Percentiles rank a stretch among this genome's conserved stretches.
phyloP scores from a whole-genome alignment of 2,329 filamentous ascomycete genomes.

The Penicillium expansum region DNA sequence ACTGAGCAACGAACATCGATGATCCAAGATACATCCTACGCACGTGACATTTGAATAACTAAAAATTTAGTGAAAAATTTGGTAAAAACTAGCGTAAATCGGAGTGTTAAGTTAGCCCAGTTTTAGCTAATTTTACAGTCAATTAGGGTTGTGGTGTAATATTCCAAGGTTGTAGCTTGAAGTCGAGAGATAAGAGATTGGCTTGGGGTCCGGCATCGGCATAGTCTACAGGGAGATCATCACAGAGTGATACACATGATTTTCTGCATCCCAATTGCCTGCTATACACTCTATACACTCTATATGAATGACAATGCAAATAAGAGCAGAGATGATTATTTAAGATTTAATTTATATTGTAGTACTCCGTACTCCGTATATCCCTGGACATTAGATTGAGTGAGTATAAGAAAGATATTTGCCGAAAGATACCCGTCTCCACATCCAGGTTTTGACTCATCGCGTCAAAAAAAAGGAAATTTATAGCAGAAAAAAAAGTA shows the following conservation, averaged over 20 bases:
- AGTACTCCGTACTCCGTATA: too few species aligned
- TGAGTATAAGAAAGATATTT: neutral
- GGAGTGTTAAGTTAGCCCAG: neutral
- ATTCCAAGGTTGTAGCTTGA: neutral
- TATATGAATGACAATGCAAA: neutral
- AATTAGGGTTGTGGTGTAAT: neutral
- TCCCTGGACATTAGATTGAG: neutral
- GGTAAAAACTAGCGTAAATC: neutral
- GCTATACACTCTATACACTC: neutral
- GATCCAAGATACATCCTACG: neutral
- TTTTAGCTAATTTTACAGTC: neutral
- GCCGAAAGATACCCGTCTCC: conserved; percentile 1
- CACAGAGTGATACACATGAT: neutral
- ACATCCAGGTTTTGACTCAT: conserved; percentile 29
- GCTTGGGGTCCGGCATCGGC: conserved; percentile 9
- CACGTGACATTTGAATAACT: neutral
- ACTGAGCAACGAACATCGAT: neutral
- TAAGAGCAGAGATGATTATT: neutral
- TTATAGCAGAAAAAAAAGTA: neutral
- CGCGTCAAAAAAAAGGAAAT: conserved; percentile 6
- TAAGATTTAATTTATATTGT: too few species aligned
- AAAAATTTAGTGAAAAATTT: neutral
- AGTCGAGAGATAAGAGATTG: conserved; percentile 3
- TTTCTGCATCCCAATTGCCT: neutral
- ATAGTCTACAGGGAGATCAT: neutral